Evolutionary conservation across 345 rosid species (phyloP).

Genomic region (Draba incana): DNA sequence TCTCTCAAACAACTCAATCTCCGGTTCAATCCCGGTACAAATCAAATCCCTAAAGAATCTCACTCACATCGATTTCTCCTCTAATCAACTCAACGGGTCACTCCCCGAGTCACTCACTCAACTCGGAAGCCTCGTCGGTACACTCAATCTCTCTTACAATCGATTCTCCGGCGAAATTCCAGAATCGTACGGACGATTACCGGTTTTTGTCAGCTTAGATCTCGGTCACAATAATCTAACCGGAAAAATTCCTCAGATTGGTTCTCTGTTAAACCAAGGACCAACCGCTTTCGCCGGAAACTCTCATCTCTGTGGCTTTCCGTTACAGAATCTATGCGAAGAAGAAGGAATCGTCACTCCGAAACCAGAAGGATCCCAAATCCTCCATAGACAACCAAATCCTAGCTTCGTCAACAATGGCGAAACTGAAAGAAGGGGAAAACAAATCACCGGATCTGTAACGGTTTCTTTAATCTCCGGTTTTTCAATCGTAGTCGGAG

Average conservation of each 20-base stretch:
- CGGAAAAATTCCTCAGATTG: slow-evolving; percentile 81
- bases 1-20: slow-evolving; percentile 71
- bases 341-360: slow-evolving; percentile 46
- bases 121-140: slow-evolving; percentile 65
- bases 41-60: slow-evolving; percentile 53
- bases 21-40: slow-evolving; percentile 63
- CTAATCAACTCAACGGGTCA: slow-evolving; percentile 70
- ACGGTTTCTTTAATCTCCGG: slow-evolving; percentile 69
- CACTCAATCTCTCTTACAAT: slow-evolving; percentile 76
- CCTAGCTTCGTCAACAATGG: slow-evolving; percentile 21
- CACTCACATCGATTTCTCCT: slow-evolving; percentile 72
- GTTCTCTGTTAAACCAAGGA: slow-evolving; percentile 91
- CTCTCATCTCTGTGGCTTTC: slow-evolving; percentile 86
- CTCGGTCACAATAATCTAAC: slow-evolving; percentile 77
- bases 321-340: slow-evolving; percentile 63
- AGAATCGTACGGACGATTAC: slow-evolving; percentile 64
- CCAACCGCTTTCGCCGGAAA: slow-evolving; percentile 92
- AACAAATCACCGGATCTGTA: slow-evolving; percentile 48
- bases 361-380: slow-evolving; percentile 56
- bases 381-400: slow-evolving; percentile 44
- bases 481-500: slow-evolving; percentile 60
- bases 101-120: slow-evolving; percentile 64
- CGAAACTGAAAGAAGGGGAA: slow-evolving; percentile 19
- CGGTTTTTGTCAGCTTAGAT: slow-evolving; percentile 82
- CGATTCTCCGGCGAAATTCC: slow-evolving; percentile 77